These are phyloP conservation scores for Akanthomyces muscarius DNA, from an alignment of 2,329 filamentous ascomycete species.

Conservation along the genomic window DNA sequence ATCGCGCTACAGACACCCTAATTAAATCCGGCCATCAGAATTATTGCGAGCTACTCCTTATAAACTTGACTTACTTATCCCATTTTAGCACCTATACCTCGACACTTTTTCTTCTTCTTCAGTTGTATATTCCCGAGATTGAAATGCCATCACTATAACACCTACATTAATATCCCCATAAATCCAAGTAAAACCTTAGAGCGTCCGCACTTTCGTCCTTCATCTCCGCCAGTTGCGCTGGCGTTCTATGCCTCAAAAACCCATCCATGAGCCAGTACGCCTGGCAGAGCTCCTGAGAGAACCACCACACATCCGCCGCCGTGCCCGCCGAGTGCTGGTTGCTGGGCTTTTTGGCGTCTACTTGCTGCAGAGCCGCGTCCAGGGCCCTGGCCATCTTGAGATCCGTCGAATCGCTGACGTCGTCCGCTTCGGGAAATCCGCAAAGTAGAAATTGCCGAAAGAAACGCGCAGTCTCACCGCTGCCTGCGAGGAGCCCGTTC, in stretches of 20 bases:
- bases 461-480: neutral
- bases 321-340: neutral
- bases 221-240: neutral
- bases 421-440: neutral
- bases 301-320: conserved; percentile 16
- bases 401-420: neutral
- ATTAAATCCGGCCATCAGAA: neutral
- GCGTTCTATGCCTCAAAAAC: neutral
- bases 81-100: no score
- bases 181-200: neutral
- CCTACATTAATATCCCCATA: conserved; percentile 3
- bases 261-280: conserved; percentile 14
- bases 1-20: no score
- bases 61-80: no score
- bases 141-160: no score
- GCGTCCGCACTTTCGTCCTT: conserved; percentile 1
- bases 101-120: no score
- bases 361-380: conserved; percentile 5
- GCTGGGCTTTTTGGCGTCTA: neutral
- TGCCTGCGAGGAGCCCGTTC: neutral
- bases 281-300: conserved; percentile 14
- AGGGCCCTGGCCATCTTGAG: neutral
- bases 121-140: no score
- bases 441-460: neutral
- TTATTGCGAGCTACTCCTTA: no score